These are phyloP conservation scores for Camelina hispida DNA, from an alignment of 345 rosid genomes.

Conservation along the genomic window DNA sequence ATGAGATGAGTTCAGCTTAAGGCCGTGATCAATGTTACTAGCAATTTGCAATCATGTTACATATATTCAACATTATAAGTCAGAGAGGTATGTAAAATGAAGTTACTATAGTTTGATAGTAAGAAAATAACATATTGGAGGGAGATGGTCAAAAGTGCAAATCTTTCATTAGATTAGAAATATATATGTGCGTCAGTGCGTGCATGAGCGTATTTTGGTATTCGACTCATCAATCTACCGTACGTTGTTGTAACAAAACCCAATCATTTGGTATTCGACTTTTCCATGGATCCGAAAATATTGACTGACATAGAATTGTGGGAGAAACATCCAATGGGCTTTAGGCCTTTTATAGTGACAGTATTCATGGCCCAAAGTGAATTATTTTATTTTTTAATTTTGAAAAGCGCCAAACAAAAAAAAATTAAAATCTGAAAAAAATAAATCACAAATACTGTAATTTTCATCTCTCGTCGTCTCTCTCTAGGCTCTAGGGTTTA, in stretches of 20 bases:
- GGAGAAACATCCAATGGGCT: background rate
- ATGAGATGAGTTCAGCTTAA: background rate
- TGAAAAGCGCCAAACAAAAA: constrained; percentile 30
- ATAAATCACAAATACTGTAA: background rate
- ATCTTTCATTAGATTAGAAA: background rate
- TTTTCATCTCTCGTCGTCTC: too few species aligned
- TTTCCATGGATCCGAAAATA: too few species aligned
- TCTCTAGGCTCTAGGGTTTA: constrained; percentile 51
- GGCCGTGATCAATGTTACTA: background rate
- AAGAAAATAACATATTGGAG: background rate
- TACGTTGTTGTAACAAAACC: background rate
- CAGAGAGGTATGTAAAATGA: too few species aligned
- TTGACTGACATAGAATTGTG: background rate
- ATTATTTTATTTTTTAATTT: background rate
- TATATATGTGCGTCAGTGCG: too few species aligned
- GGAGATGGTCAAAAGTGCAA: background rate
- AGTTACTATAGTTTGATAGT: too few species aligned
- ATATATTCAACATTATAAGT: too few species aligned
- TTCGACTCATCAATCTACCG: background rate
- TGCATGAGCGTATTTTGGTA: background rate
- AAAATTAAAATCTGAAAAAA: constrained; percentile 2
- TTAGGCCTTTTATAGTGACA: background rate
- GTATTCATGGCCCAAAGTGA: constrained; percentile 10
- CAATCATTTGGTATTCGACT: background rate
- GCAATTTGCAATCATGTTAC: background rate